Evolutionary conservation across 257 asterid genomes (phyloP).

Genomic region (Fraxinus cuspidata): DNA sequence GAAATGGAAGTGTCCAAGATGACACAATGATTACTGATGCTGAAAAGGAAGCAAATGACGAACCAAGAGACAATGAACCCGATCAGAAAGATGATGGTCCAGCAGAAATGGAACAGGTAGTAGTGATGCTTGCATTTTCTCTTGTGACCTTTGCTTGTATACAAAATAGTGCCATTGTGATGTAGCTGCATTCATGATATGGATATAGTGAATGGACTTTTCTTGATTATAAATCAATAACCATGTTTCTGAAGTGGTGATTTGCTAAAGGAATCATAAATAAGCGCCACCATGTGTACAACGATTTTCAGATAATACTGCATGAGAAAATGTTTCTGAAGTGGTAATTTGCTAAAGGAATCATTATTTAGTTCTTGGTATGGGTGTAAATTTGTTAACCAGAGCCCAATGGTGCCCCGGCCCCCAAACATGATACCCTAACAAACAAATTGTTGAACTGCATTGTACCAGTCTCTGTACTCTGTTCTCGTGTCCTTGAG

Average conservation of each 20-base stretch:
- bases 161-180: neutral
- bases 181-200: constrained; percentile 14
- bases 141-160: neutral
- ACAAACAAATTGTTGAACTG: neutral
- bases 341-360: too few species aligned
- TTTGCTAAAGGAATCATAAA: neutral
- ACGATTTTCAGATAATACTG: neutral
- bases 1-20: constrained; percentile 45
- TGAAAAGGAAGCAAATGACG: constrained; percentile 44
- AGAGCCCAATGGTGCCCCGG: neutral
- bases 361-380: too few species aligned
- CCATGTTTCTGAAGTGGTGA: neutral
- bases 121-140: constrained; percentile 1
- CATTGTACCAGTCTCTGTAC: neutral
- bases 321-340: too few species aligned
- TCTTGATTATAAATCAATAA: neutral
- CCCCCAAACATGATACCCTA: neutral
- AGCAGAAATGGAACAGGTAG: constrained; percentile 84
- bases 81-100: constrained; percentile 58
- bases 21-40: constrained; percentile 60
- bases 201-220: constrained; percentile 11
- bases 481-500: neutral
- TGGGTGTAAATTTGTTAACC: neutral
- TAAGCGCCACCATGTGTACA: neutral
- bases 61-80: constrained; percentile 41